Base-by-base conservation (phyloP, 495 filamentous ascomycete genomes). In the Aspergillus wentii region DNA sequence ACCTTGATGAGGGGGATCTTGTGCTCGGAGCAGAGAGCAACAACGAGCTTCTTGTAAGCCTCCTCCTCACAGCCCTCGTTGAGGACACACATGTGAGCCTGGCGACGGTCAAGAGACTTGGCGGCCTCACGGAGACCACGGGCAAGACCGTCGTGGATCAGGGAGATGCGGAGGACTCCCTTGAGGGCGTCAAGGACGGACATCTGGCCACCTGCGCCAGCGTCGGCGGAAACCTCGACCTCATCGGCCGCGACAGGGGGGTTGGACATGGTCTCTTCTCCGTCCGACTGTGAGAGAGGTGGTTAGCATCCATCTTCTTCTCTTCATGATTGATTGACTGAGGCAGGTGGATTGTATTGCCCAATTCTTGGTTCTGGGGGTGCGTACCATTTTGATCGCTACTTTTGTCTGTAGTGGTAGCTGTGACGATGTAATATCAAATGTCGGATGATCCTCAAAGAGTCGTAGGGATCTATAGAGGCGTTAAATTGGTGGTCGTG, bases 1-100 rank as follows among this genome's bases (percentile, higher is more conserved):
- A 98, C 91, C 84, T 98, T 96, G 79, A 98, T 98, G 46, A 98
- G 75, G 42, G 92, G 92, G 58, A 98, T 98, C 81, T 94, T 92
- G 76, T 98, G 92, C 78, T 97, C 92, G 35, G 80, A 84, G 81
- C 92, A 98, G 37, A 98, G 80, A 49, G 92, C 92, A 46, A 97
- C 86, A 49, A 98, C 91, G 33, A 98, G 80, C 82, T 98, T 98
- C 87, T 98, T 98, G 78, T 98, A 98, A 47, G 92, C 91, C 78
- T 98, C 92, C 79, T 98, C 94, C 74, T 97, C 92, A 75, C 92
- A 98, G 46, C 71, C 82, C 79, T 98, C 92, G 77, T 97, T 97
- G 41, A 98, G 80, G 53, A 98, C 92, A 71, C 94, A 97, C 88
- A 98, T 95, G 71, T 98, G 94, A 18, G 92, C 92, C 78, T 98